Conservation (phyloP, 176 grass and related monocot species). For the Musa schizocarpa region DNA sequence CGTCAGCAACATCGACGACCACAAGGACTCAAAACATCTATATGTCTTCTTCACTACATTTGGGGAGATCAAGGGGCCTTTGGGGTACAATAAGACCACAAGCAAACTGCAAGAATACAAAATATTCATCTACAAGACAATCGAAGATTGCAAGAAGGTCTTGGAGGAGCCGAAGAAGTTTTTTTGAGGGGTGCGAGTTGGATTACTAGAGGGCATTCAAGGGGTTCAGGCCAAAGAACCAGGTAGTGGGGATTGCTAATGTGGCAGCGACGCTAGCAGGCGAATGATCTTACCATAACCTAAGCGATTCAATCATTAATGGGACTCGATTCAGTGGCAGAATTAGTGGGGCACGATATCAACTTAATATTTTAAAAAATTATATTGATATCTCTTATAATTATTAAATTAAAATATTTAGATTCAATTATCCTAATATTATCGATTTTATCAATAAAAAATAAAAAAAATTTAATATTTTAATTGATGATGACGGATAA, state of each 20-base stretch:
- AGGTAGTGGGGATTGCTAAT: background rate
- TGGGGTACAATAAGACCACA: conserved; percentile 27
- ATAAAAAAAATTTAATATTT: too few species aligned
- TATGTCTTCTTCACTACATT: conserved; percentile 35
- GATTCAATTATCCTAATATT: too few species aligned
- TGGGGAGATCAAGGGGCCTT: conserved; percentile 39
- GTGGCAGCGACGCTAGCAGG: conserved; percentile 1
- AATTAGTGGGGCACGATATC: background rate
- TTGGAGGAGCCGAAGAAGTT: conserved; percentile 42
- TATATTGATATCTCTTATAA: too few species aligned
- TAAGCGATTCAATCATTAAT: conserved; percentile 1
- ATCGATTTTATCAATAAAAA: too few species aligned
- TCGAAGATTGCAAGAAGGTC: conserved; percentile 28
- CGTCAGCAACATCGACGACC: conserved; percentile 30
- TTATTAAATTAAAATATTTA: too few species aligned
- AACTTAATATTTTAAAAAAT: too few species aligned
- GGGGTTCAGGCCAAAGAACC: conserved; percentile 21
- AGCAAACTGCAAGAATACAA: conserved; percentile 28
- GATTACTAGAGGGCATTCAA: conserved; percentile 33
- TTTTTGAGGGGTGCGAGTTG: conserved; percentile 46
- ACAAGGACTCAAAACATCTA: conserved; percentile 14
- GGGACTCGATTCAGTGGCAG: conserved; percentile 5
- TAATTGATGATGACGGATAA: too few species aligned
- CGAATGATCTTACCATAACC: conserved; percentile 11
- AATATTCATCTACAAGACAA: conserved; percentile 44